Evolutionary conservation across 2,329 filamentous ascomycete species (phyloP), one percentile per base, ranked within the genome.

Genomic region (Aspergillus sergii): DNA sequence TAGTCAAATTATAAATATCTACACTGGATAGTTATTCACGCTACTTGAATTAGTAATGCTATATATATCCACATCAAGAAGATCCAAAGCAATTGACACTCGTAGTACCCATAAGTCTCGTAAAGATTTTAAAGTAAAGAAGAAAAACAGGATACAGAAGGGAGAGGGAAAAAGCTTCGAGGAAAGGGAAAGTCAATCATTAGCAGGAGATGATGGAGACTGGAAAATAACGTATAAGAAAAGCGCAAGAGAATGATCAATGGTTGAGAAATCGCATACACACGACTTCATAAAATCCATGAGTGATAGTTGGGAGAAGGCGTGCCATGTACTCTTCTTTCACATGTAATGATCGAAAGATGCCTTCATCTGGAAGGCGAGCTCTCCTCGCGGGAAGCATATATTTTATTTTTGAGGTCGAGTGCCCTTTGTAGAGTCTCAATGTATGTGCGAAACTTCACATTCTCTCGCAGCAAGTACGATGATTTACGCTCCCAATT

Each of bases 401-500:
- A 91, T 48, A 97, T 89, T 73, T 89, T 89, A 53, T 86, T 84
- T 75, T 91, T 93, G 60, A 88, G 84, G 36, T 76, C 80, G 69
- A 91, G 87, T 0, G 94, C 94, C 43, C 87, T 86, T 62, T 88
- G 84, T 57, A 99, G 81, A 39, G 88, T 89, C 76, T 98, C 95
- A 69, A 97, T 94, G 73, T 98, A 99, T 0, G 94, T 98, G 64
- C 91, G 85, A 80, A 97, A 98, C 79, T 98, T 98, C 78, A 98
- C 93, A 76, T 96, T 97, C 81, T 99, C 95, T 41, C 92, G 85
- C 14, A 98, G 84, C 46, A 99, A 81, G 75, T 98, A 97, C 34
- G 92, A 90, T 61, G 92, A 96, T 82, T 98, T 98, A 73, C 91
- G 89, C 82, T 99, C 94, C 94, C 95, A 99, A 78, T 99, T 99